Evolutionary conservation across 441 rosid genomes (phyloP).

Genomic region (Kokia cookei): DNA sequence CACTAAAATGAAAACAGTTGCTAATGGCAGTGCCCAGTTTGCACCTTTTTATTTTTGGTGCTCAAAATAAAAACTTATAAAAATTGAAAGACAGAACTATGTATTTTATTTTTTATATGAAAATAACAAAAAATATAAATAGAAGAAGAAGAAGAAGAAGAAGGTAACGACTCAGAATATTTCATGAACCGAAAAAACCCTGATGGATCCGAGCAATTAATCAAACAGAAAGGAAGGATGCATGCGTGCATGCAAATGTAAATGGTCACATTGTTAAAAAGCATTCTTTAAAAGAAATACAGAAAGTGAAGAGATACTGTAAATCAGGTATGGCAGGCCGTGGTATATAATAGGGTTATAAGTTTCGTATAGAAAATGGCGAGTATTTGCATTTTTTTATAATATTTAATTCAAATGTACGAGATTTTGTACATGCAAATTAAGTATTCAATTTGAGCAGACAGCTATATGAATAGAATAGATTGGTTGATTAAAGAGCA

Average conservation of each 20-base stretch:
- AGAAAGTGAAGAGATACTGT: not conserved
- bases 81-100: too few species aligned
- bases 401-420: too few species aligned
- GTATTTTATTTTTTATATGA: too few species aligned
- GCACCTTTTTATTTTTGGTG: too few species aligned
- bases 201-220: conserved; percentile 16
- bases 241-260: too few species aligned
- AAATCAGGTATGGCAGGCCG: not conserved
- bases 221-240: conserved; percentile 4
- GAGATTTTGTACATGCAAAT: too few species aligned
- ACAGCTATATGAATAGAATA: not conserved
- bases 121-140: not conserved
- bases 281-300: not conserved
- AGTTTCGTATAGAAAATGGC: not conserved
- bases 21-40: too few species aligned
- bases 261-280: not conserved
- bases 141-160: not conserved
- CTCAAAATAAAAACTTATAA: too few species aligned
- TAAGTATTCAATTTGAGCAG: not conserved
- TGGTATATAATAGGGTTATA: not conserved
- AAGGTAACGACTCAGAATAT: not conserved
- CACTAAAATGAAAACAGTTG: too few species aligned
- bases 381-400: too few species aligned
- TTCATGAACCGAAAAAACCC: conserved; percentile 5
- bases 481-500: too few species aligned